These are phyloP conservation scores for Collybia nuda DNA, from an alignment of 768 basidiomycete species.

Conservation along the genomic window DNA sequence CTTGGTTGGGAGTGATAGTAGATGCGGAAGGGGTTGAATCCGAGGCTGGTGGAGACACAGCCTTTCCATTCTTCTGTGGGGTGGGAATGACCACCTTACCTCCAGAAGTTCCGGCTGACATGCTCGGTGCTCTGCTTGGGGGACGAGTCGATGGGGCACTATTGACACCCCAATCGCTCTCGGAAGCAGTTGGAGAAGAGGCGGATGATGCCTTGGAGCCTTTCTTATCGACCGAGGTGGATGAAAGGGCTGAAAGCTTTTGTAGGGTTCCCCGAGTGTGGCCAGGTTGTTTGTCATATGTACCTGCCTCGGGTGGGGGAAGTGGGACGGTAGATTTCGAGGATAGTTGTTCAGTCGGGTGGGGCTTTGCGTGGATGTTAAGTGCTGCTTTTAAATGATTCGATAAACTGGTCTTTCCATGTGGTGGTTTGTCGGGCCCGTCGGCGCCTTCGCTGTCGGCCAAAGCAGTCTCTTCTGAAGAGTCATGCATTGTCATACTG, in stretches of 20 bases:
- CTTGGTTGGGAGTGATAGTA: slow-evolving; percentile 10
- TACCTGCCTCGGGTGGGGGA: slow-evolving; percentile 48
- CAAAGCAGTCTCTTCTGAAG: slow-evolving; percentile 50
- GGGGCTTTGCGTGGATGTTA: slow-evolving; percentile 20
- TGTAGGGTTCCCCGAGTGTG: slow-evolving; percentile 44
- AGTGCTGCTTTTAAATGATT: slow-evolving; percentile 23
- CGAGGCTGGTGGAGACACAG: slow-evolving; percentile 11
- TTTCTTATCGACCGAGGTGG: slow-evolving; percentile 26
- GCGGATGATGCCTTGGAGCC: slow-evolving; percentile 33
- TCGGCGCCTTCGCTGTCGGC: slow-evolving; percentile 58
- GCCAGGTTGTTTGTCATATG: slow-evolving; percentile 51
- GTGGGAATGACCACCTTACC: slow-evolving; percentile 25
- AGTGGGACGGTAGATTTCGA: slow-evolving; percentile 36
- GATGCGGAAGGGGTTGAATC: slow-evolving; percentile 6
- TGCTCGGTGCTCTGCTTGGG: slow-evolving; percentile 49
- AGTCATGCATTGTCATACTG: slow-evolving; percentile 43
- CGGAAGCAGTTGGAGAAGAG: slow-evolving; percentile 52
- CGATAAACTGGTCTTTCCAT: slow-evolving; percentile 23
- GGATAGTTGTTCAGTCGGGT: slow-evolving; percentile 10
- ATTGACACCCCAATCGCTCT: slow-evolving; percentile 49
- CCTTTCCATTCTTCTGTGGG: slow-evolving; percentile 17
- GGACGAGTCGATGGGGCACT: slow-evolving; percentile 58
- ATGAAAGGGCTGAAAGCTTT: slow-evolving; percentile 37
- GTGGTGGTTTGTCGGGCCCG: slow-evolving; percentile 60
- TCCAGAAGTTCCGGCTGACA: slow-evolving; percentile 42